phyloP scores from a whole-genome alignment of 1,284 basidiomycete species.

The Trichosporon coremiiforme region DNA sequence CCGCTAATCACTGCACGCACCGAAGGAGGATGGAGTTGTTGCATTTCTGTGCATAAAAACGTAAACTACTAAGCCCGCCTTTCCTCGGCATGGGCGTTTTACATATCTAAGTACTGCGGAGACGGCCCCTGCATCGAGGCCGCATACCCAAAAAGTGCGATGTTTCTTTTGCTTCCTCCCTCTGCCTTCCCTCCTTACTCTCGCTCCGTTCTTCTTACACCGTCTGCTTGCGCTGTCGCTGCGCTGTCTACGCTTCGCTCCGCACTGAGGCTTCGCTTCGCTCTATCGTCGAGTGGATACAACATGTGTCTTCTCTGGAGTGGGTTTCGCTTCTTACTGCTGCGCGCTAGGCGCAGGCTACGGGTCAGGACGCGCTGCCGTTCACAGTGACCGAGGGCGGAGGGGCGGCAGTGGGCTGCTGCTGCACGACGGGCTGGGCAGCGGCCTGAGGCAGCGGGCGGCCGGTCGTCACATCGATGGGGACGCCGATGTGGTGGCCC shows the following conservation, averaged over 20 bases:
- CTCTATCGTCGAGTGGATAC: neutral
- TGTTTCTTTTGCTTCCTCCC: neutral
- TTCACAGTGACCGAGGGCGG: constrained; percentile 3
- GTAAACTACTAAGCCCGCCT: constrained; percentile 1
- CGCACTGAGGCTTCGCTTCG: neutral
- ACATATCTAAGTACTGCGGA: constrained; percentile 13
- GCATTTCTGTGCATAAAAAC: neutral
- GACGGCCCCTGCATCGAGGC: neutral
- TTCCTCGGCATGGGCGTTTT: neutral
- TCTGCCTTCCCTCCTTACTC: neutral
- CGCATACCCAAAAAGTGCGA: constrained; percentile 1
- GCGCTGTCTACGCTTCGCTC: neutral
- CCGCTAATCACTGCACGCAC: neutral
- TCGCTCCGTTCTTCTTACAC: too few species aligned
- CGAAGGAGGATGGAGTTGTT: neutral
- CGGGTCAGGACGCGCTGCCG: constrained; percentile 5
- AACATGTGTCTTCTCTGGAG: constrained; percentile 3
- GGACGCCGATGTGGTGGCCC: constrained; percentile 32
- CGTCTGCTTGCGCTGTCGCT: neutral
- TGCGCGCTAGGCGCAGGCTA: neutral
- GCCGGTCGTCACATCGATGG: constrained; percentile 30
- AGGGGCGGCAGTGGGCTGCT: neutral
- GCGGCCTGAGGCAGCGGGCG: constrained; percentile 20
- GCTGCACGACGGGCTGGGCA: constrained; percentile 1
- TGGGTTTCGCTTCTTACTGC: neutral